Evolutionary conservation across 2,329 filamentous ascomycete species (phyloP).

Genomic region (Claviceps maximensis): DNA sequence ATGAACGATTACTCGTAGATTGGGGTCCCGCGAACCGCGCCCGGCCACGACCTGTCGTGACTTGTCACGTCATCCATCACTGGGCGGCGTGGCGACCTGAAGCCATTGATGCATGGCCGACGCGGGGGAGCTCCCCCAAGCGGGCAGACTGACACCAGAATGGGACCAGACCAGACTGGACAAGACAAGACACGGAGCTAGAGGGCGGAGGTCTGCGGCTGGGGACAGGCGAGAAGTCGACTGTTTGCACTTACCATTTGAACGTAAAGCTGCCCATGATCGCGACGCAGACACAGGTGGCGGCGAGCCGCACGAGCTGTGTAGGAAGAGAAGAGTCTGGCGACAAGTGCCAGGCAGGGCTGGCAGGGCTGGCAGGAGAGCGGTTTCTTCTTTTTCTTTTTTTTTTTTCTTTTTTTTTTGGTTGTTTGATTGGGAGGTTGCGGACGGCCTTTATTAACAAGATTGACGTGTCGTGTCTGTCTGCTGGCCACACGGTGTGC

Average conservation of each 20-base stretch:
- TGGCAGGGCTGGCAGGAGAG: neutral
- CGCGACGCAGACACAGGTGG: slow-evolving; percentile 9
- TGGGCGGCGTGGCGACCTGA: neutral
- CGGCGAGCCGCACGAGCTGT: neutral
- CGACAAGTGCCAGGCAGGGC: neutral
- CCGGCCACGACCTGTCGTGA: neutral
- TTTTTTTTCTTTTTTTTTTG: neutral
- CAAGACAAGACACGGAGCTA: neutral
- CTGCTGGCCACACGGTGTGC: too few species aligned
- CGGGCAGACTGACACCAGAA: neutral
- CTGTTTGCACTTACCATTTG: slow-evolving; percentile 45
- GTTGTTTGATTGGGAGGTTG: neutral
- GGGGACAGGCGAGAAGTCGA: neutral
- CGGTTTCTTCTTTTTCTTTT: neutral
- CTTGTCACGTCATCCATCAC: neutral
- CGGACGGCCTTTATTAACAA: too few species aligned
- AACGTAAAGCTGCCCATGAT: slow-evolving; percentile 57
- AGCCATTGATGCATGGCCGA: neutral
- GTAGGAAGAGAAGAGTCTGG: neutral
- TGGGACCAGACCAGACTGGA: too few species aligned
- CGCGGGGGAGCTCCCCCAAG: neutral
- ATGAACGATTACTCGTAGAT: neutral
- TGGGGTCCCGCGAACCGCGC: neutral
- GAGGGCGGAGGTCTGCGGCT: neutral
- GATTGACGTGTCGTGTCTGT: too few species aligned